phyloP scores from a whole-genome alignment of 176 grass and related monocot species.

The Typha latifolia region DNA sequence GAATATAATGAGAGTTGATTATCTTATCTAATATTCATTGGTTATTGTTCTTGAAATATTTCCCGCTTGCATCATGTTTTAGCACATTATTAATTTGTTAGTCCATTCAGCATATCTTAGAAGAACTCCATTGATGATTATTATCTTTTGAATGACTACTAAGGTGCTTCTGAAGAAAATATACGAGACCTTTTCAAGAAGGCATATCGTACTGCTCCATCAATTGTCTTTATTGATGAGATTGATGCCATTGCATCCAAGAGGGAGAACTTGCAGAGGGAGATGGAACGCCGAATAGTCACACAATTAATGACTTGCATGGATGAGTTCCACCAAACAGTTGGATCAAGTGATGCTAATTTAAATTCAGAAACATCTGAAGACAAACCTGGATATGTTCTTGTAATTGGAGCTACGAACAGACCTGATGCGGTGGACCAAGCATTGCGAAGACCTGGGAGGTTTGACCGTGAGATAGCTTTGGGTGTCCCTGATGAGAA shows the following conservation, averaged over 20 bases:
- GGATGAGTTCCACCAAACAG: slow-evolving; percentile 75
- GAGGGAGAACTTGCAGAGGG: slow-evolving; percentile 80
- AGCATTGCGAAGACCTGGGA: slow-evolving; percentile 77
- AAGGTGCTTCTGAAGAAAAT: slow-evolving; percentile 93
- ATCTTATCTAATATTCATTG: too few relatives aligned
- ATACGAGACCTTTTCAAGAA: slow-evolving; percentile 84
- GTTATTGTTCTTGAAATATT: too few relatives aligned
- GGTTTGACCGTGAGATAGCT: slow-evolving; percentile 85
- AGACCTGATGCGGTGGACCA: slow-evolving; percentile 93
- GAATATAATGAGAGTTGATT: too few relatives aligned
- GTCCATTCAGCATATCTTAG: background rate
- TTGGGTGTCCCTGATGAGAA: slow-evolving; percentile 86
- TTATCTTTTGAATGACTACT: background rate
- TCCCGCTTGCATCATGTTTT: too few relatives aligned
- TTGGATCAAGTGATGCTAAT: slow-evolving; percentile 16
- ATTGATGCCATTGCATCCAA: slow-evolving; percentile 98
- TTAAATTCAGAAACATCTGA: slow-evolving; percentile 41
- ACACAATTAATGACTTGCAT: slow-evolving; percentile 96
- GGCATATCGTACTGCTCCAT: slow-evolving; percentile 80
- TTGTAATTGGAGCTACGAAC: slow-evolving; percentile 97
- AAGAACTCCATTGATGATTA: background rate
- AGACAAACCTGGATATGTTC: slow-evolving; percentile 71
- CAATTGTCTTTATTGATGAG: slow-evolving; percentile 94
- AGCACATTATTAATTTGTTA: background rate
- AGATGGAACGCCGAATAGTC: slow-evolving; percentile 88